Percentiles rank a stretch among this genome's conserved stretches.
These are phyloP conservation scores for Nyssa sinensis DNA, from an alignment of 148 eudicot genomes.

Conservation along the genomic window DNA sequence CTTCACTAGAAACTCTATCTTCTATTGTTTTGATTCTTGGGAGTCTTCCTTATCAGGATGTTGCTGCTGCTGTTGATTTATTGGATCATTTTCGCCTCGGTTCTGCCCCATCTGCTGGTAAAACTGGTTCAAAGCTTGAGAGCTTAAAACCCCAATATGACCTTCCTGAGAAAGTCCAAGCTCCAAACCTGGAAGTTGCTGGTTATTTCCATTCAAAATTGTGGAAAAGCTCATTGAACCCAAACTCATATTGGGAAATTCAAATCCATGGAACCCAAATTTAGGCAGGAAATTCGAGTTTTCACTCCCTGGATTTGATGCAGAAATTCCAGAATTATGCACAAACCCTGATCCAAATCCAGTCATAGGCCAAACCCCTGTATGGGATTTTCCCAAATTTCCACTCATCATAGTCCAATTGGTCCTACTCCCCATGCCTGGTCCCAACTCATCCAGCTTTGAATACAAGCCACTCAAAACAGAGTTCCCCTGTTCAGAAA, in stretches of 20 bases:
- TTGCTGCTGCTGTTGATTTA: constrained; percentile 27
- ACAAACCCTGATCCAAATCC: constrained; percentile 29
- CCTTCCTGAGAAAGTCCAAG: constrained; percentile 44
- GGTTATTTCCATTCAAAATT: constrained; percentile 17
- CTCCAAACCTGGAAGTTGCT: constrained; percentile 34
- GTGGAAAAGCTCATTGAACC: constrained; percentile 18
- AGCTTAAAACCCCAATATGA: constrained; percentile 23
- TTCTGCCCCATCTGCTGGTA: constrained; percentile 36
- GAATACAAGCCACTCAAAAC: constrained; percentile 22
- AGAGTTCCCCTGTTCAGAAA: constrained; percentile 32
- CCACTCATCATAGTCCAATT: constrained; percentile 25
- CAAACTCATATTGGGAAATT: constrained; percentile 14
- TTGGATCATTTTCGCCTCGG: too few relatives aligned
- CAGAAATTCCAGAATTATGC: too few relatives aligned
- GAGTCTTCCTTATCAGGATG: constrained; percentile 24
- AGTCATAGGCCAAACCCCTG: too few relatives aligned
- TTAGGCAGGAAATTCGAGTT: constrained; percentile 16
- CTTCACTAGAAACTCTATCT: too few relatives aligned
- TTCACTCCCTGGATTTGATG: constrained; percentile 16
- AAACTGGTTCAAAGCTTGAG: constrained; percentile 29
- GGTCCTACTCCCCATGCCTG: constrained; percentile 6
- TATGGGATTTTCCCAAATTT: too few relatives aligned
- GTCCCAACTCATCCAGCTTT: constrained; percentile 18
- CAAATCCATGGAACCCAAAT: constrained; percentile 32
- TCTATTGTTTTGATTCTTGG: constrained; percentile 21